Evolutionary conservation across 108 stramenopile species (phyloP), one percentile per base, ranked within the genome.

Genomic region (Schizochytrium sp.): DNA sequence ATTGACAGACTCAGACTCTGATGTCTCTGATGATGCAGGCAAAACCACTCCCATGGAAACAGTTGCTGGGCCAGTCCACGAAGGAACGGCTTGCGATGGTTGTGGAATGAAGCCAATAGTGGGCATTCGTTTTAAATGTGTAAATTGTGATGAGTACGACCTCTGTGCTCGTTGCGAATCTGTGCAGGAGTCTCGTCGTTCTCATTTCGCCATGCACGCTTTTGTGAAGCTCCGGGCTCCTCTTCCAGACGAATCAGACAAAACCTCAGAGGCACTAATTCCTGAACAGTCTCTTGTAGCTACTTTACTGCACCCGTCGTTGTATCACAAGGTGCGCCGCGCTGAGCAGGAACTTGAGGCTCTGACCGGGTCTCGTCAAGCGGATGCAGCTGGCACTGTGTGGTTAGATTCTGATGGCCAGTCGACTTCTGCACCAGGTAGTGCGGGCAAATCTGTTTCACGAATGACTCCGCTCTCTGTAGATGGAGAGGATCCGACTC

Each of bases 161-260:
- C 90, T 90, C 59, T 90, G 90, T 42, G 69, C 56, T 7, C 3
- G 45, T 28, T 90, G 90, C 90, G 90, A 90, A 50, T 49, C 76
- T 5, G 47, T 55, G 47, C 46, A 49, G 15, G 28, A 83, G 40
- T n/a, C 76, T 5, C 45, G 76, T 17, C 76, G 76, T 5, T 10
- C 50, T n/a, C 76, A 83, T 40, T 83, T 83, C 55, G 76, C 76
- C 0, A 46, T 83, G 76, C 76, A 83, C 47, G 76, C 55, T 40
- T 83, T 83, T 50, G 28, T 55, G 2, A 83, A 83, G 53, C 76
- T 83, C 1, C 76, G 76, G 5, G 15, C 50, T 10, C 76, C 76
- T n/a, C 50, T 83, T 7, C 76, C 76, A 5, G 47, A 55, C 55
- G 76, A 55, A 19, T 55, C 47, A 13, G 76, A 83, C 76, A 55